Evolutionary conservation across 352 stramenopile genomes (phyloP).

Genomic region (Globisporangium apiculatum): DNA sequence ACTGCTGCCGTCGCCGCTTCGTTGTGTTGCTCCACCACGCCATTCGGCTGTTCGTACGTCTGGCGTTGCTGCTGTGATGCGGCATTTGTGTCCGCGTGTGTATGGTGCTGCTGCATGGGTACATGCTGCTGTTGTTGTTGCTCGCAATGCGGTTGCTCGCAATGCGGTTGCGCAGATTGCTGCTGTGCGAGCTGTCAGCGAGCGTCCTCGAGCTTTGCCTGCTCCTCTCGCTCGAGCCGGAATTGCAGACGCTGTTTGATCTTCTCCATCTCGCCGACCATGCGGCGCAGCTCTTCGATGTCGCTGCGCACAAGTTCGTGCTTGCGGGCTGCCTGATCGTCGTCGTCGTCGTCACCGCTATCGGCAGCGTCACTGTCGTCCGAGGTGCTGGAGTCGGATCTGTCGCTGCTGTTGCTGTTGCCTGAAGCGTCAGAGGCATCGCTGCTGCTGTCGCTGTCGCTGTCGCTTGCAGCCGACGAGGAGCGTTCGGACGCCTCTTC

Average conservation of each 20-base stretch:
- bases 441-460: constrained; percentile 2
- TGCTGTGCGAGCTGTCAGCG: constrained; percentile 8
- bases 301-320: constrained; percentile 23
- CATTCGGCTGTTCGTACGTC: too few species aligned
- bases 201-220: constrained; percentile 15
- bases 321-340: constrained; percentile 2
- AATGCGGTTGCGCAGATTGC: too few species aligned
- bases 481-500: constrained; percentile 3
- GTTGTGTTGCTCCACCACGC: too few species aligned
- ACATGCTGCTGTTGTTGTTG: too few species aligned
- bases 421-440: constrained; percentile 1
- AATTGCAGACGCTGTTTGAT: constrained; percentile 50
- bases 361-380: constrained; percentile 3
- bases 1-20: too few species aligned
- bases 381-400: constrained; percentile 3
- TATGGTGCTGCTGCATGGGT: too few species aligned
- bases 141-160: too few species aligned
- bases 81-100: too few species aligned
- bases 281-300: constrained; percentile 33
- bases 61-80: too few species aligned
- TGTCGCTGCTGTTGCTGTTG: constrained; percentile 1
- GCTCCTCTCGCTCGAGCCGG: constrained; percentile 21
- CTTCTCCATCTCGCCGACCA: constrained; percentile 57
- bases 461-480: neutral
- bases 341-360: neutral